Conservation (phyloP, 2,329 filamentous ascomycete species). For the Xylaria digitata region DNA sequence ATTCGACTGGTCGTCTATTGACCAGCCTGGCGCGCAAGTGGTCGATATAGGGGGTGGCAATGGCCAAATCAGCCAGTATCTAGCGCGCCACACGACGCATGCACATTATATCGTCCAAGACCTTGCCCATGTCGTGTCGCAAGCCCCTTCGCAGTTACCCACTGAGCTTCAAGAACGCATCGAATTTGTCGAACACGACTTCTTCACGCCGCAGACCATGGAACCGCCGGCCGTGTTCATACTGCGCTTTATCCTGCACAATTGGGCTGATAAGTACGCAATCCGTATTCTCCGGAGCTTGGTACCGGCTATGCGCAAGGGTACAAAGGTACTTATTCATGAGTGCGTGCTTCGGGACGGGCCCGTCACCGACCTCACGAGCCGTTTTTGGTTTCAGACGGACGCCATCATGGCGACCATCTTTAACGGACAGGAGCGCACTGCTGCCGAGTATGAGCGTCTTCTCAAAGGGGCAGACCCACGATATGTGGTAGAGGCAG, state of each 20-base stretch:
- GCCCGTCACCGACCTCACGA: constrained; percentile 26
- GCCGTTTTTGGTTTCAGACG: constrained; percentile 33
- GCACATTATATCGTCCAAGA: constrained; percentile 33
- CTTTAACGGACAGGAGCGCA: constrained; percentile 34
- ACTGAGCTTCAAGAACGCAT: constrained; percentile 26
- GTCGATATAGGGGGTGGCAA: constrained; percentile 34
- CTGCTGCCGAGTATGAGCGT: constrained; percentile 29
- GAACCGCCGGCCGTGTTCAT: constrained; percentile 30
- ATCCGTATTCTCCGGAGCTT: constrained; percentile 35
- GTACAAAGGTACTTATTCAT: constrained; percentile 34
- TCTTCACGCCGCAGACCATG: constrained; percentile 30
- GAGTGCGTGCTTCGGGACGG: constrained; percentile 33
- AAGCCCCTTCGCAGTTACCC: constrained; percentile 30
- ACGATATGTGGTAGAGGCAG: constrained; percentile 30
- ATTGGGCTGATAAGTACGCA: constrained; percentile 41
- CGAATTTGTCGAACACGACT: constrained; percentile 33
- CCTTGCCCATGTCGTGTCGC: constrained; percentile 27
- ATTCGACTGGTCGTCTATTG: constrained; percentile 33
- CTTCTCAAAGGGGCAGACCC: constrained; percentile 31
- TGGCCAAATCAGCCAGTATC: constrained; percentile 31
- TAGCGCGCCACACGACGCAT: constrained; percentile 27
- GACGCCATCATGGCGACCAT: constrained; percentile 33
- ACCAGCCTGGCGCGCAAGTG: constrained; percentile 28
- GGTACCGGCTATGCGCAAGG: constrained; percentile 39
- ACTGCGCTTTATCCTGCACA: constrained; percentile 39